Evolutionary conservation across 257 asterid species (phyloP), one percentile per base, ranked within the genome.

Genomic region (Lycium barbarum): DNA sequence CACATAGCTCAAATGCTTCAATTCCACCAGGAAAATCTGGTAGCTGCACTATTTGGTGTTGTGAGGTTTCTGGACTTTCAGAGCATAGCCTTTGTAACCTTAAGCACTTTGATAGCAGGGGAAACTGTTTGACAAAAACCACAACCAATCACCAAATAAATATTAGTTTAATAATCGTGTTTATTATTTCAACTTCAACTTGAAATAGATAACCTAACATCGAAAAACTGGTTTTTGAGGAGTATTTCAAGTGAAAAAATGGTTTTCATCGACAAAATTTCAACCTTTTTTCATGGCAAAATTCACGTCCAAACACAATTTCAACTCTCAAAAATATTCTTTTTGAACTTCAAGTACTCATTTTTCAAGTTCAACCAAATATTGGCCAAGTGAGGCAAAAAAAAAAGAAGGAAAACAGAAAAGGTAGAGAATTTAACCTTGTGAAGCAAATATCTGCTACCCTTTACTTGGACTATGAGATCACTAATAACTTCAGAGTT

Each of bases 1-100:
- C 99, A 73, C 99, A 95, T 6, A 90, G 54, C 65, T 95, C 99
- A 67, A 95, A 95, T 5, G 98, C 97, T 83, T 95, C 98, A 4
- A 88, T 84, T 1, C 98, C 98, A 1, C 98, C 97, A 0, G 99
- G 99, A 73, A 95, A 93, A 63, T 94, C 99, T 7, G 93, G 92
- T 53, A 95, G 87, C 78, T 92, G 94, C 62, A 93, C 86, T 66
- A 91, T 88, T 84, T 93, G 95, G 35, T 85, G 89, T 35, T 87
- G 91, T 4, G 95, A 84, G 51, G 94, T 83, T 8, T 93, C 97
- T 1, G 87, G 88, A 86, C 70, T 91, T 70, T 92, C 97, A 3
- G 93, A 89, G 49, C 95, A 93, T 6, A 92, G 83, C 83, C 87
- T 90, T 67, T 94, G 99, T 78, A 95, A 86, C 59, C 90, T 91